Conservation (phyloP, 192 early-diverging fungal genomes). For the Lunasporangiospora selenospora region DNA sequence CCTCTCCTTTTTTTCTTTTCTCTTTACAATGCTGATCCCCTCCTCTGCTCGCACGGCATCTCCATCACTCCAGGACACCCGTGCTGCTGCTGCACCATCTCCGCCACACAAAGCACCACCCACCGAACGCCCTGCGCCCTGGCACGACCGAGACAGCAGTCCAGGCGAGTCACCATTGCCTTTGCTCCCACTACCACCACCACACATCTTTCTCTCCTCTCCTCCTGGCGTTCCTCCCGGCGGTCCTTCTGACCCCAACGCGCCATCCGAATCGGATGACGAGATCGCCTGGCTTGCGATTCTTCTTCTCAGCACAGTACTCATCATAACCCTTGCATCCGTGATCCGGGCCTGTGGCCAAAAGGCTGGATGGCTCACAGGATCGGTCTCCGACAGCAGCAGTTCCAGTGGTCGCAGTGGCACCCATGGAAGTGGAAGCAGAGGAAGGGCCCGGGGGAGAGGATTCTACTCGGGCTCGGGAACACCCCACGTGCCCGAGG, state of each 20-base stretch:
- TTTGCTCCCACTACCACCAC: not conserved
- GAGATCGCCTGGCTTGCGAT: constrained; percentile 36
- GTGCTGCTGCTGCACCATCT: no score
- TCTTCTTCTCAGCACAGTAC: constrained; percentile 10
- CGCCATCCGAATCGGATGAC: constrained; percentile 6
- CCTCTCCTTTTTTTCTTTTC: not conserved
- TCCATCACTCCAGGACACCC: no score
- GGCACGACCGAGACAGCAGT: not conserved
- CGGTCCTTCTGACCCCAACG: not conserved
- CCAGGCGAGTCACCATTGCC: not conserved
- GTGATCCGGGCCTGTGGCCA: constrained; percentile 48
- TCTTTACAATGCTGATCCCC: no score
- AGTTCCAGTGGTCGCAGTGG: not conserved
- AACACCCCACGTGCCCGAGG: constrained; percentile 18
- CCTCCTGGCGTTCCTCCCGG: not conserved
- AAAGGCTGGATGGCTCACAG: constrained; percentile 38
- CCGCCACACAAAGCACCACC: not conserved
- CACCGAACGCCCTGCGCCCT: not conserved
- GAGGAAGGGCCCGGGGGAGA: not conserved
- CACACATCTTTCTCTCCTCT: not conserved
- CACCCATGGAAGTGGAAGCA: constrained; percentile 2
- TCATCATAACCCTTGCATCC: constrained; percentile 33
- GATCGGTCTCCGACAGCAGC: constrained; percentile 2
- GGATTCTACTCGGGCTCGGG: constrained; percentile 5
- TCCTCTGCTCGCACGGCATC: no score